phyloP scores from a whole-genome alignment of 805 yeast species.

The Metschnikowia anglica region DNA sequence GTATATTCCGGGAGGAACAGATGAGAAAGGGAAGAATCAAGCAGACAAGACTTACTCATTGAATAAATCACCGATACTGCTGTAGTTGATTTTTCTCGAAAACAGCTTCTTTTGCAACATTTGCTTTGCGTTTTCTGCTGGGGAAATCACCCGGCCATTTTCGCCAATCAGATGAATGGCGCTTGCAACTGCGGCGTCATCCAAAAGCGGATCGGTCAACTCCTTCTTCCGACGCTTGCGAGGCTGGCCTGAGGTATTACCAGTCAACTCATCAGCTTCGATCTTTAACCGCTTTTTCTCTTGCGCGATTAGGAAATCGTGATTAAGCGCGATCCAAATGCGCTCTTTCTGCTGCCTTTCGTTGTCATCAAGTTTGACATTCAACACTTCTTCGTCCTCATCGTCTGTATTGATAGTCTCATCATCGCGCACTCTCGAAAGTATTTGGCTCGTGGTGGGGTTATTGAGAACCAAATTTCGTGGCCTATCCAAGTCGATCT shows the following conservation, averaged over 20 bases:
- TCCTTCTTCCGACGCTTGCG: slow-evolving; percentile 42
- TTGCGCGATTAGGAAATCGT: slow-evolving; percentile 80
- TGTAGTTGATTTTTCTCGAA: slow-evolving; percentile 89
- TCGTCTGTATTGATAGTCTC: slow-evolving; percentile 63
- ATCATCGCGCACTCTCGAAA: slow-evolving; percentile 55
- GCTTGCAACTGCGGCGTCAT: slow-evolving; percentile 29
- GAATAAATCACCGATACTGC: slow-evolving; percentile 62
- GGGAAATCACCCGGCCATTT: slow-evolving; percentile 47
- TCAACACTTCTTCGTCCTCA: slow-evolving; percentile 77
- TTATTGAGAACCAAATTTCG: slow-evolving; percentile 50
- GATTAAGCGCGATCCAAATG: slow-evolving; percentile 87
- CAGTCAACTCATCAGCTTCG: slow-evolving; percentile 86
- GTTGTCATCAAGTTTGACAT: slow-evolving; percentile 59
- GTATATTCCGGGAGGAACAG: background rate
- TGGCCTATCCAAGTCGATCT: slow-evolving; percentile 33
- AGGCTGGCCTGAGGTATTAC: slow-evolving; percentile 51
- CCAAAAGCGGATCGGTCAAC: slow-evolving; percentile 24
- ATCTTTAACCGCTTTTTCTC: slow-evolving; percentile 78
- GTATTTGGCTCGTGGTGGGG: slow-evolving; percentile 58
- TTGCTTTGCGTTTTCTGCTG: slow-evolving; percentile 76
- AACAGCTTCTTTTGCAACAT: slow-evolving; percentile 74
- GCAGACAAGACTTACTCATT: slow-evolving; percentile 6
- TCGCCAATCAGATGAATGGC: slow-evolving; percentile 43
- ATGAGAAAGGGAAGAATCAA: background rate
- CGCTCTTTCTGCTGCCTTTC: slow-evolving; percentile 75